phyloP scores from a whole-genome alignment of 371 early-diverging fungal genomes.

The Lichtheimia ramosa region DNA sequence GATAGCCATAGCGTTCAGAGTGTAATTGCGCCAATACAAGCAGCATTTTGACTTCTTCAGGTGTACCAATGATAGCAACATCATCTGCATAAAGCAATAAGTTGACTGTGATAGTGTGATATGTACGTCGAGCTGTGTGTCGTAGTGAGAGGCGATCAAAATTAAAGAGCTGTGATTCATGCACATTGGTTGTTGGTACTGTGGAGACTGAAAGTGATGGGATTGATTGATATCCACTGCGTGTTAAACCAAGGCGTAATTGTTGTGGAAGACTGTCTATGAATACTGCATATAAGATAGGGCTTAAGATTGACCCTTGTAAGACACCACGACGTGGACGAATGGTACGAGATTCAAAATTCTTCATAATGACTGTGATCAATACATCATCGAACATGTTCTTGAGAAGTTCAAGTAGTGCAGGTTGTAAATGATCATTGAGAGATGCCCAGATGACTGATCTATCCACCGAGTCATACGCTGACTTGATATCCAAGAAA shows the following conservation, averaged over 20 bases:
- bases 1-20: constrained; percentile 10
- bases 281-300: constrained; percentile 22
- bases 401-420: constrained; percentile 1
- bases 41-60: neutral
- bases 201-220: no score
- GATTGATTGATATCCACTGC: no score
- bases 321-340: constrained; percentile 17
- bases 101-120: neutral
- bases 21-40: constrained; percentile 10
- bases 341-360: constrained; percentile 5
- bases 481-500: constrained; percentile 30
- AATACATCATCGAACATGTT: constrained; percentile 17
- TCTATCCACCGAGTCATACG: constrained; percentile 20
- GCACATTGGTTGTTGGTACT: no score
- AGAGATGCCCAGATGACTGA: constrained; percentile 11
- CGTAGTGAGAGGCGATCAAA: no score
- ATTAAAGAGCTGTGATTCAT: no score
- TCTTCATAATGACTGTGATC: constrained; percentile 5
- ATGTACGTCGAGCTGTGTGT: neutral
- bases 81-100: constrained; percentile 17
- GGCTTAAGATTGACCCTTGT: constrained; percentile 24
- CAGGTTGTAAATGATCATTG: neutral
- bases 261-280: constrained; percentile 17
- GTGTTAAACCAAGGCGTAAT: neutral
- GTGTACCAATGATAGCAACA: constrained; percentile 13